phyloP scores from a whole-genome alignment of 441 rosid genomes.

The Populus hybrid region DNA sequence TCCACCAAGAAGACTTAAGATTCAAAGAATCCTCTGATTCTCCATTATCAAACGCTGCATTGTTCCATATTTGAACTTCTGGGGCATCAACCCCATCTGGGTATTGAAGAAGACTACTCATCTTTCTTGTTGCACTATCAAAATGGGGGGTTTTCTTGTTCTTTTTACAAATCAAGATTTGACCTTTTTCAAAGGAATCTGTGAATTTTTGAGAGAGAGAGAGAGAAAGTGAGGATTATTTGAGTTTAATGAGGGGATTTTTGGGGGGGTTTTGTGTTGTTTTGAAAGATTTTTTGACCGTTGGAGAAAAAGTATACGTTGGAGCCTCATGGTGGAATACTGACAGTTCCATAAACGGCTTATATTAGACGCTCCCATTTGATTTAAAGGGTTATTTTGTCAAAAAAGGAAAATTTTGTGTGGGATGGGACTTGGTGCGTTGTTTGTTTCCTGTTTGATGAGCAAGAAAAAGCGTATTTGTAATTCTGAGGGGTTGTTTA shows the following conservation, averaged over 20 bases:
- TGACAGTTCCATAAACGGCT: constrained; percentile 46
- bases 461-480: too few relatives aligned
- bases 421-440: neutral
- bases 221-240: too few relatives aligned
- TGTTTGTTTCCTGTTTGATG: neutral
- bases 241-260: too few relatives aligned
- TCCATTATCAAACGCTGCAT: constrained; percentile 80
- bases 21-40: constrained; percentile 42
- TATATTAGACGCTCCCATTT: constrained; percentile 62
- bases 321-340: constrained; percentile 21
- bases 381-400: constrained; percentile 22
- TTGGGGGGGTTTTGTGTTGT: neutral
- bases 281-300: constrained; percentile 53
- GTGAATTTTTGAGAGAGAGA: neutral
- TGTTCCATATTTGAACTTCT: constrained; percentile 83
- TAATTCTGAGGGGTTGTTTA: too few relatives aligned
- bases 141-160: neutral
- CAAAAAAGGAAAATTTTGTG: neutral
- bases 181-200: neutral
- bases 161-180: constrained; percentile 4
- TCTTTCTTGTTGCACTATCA: constrained; percentile 15
- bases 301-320: constrained; percentile 63
- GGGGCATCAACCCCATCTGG: constrained; percentile 40
- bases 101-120: constrained; percentile 51
- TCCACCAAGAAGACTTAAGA: constrained; percentile 50